phyloP scores from a whole-genome alignment of 495 filamentous ascomycete species.

The Letharia lupina region DNA sequence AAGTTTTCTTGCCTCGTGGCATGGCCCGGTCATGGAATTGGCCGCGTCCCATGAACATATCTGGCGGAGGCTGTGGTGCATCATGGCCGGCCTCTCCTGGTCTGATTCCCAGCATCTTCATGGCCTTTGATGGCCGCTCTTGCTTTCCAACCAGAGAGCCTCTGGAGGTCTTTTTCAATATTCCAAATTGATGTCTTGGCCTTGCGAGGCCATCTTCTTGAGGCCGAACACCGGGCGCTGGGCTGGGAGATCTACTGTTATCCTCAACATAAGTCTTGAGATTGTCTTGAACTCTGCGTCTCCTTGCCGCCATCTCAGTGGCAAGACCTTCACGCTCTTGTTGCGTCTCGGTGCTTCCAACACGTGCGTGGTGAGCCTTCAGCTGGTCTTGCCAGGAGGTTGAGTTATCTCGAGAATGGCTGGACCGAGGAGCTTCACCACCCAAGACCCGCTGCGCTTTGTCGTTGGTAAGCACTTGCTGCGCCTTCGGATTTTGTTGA shows the following conservation, averaged over 20 bases:
- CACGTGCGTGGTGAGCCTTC: constrained; percentile 38
- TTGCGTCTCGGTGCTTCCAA: constrained; percentile 51
- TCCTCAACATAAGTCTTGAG: constrained; percentile 63
- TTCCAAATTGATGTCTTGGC: constrained; percentile 53
- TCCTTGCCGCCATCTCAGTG: constrained; percentile 67
- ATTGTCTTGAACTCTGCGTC: constrained; percentile 72
- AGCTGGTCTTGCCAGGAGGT: constrained; percentile 24
- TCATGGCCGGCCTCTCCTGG: constrained; percentile 8
- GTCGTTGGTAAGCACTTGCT: constrained; percentile 24
- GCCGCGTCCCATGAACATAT: constrained; percentile 15
- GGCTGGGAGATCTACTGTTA: constrained; percentile 51
- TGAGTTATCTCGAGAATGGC: constrained; percentile 16
- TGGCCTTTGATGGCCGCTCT: constrained; percentile 49
- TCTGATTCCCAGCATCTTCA: constrained; percentile 63
- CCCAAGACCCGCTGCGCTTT: constrained; percentile 26
- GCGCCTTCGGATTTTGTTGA: constrained; percentile 26
- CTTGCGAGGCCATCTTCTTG: constrained; percentile 34
- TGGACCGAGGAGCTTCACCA: constrained; percentile 21
- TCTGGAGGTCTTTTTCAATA: constrained; percentile 61
- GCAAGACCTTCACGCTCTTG: constrained; percentile 70
- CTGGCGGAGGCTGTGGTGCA: constrained; percentile 12
- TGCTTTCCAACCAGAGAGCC: constrained; percentile 47
- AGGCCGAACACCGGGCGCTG: constrained; percentile 38
- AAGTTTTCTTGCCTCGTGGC: constrained; percentile 10
- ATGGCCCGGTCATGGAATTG: constrained; percentile 14